A percentile compares a stretch with the other conserved stretches of the same genome.
Evolutionary conservation across 2,329 filamentous ascomycete species (phyloP).

Genomic region (Cylindrodendrum hubeiense): DNA sequence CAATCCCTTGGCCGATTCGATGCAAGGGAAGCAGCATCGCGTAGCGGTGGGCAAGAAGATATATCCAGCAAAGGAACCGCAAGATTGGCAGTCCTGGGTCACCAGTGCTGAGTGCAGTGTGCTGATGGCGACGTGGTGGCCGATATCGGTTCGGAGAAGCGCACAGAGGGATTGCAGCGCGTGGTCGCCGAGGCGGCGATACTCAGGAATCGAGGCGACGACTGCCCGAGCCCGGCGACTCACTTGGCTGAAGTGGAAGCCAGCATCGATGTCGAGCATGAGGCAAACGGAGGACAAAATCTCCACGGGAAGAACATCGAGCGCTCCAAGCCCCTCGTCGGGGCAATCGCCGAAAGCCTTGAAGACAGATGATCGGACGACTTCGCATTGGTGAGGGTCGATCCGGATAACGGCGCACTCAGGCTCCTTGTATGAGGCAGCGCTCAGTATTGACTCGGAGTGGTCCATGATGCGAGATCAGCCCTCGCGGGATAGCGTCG

Average conservation of each 20-base stretch:
- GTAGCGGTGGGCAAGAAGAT: conserved; percentile 19
- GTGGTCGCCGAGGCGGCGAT: conserved; percentile 18
- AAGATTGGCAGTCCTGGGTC: conserved; percentile 17
- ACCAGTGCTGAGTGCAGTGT: conserved; percentile 20
- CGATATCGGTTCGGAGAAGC: conserved; percentile 22
- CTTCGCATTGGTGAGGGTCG: conserved; percentile 14
- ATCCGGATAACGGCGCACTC: conserved; percentile 20
- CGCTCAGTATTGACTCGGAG: conserved; percentile 15
- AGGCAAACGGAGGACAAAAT: conserved; percentile 21
- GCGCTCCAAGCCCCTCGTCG: conserved; percentile 19
- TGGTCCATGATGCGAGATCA: conserved; percentile 6
- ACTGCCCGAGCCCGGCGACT: conserved; percentile 18
- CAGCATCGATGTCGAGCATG: conserved; percentile 25
- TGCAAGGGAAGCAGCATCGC: conserved; percentile 22
- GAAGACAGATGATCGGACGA: conserved; percentile 18
- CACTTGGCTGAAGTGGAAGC: conserved; percentile 20
- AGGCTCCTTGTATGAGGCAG: conserved; percentile 16
- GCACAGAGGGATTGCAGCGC: conserved; percentile 18
- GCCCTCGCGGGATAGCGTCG: neutral
- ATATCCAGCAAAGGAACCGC: conserved; percentile 17
- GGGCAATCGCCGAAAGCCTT: conserved; percentile 18
- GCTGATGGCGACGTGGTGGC: conserved; percentile 18
- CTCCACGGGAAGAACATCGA: conserved; percentile 25
- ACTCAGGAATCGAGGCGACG: conserved; percentile 18
- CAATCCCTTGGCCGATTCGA: conserved; percentile 22